Base-by-base conservation (phyloP, 345 rosid genomes). In the Ceriops tagal region DNA sequence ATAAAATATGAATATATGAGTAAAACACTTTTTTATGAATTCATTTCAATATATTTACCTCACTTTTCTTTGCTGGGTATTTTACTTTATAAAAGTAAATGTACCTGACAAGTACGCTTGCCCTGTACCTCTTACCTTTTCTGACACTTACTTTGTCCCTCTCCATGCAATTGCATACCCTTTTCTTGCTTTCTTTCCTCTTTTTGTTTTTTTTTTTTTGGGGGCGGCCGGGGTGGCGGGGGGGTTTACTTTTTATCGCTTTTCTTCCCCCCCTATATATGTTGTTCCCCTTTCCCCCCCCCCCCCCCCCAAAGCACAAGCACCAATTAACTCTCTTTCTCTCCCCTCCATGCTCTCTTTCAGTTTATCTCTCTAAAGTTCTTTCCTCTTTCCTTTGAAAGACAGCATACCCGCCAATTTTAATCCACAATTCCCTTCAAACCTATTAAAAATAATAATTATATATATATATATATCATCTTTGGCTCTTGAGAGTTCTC, bases 71-170 rank as follows among this genome's bases (percentile, higher is more conserved):
- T 35, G 8, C 10, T 35, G 16, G 6, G 3, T 39, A 11, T 39
- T 39, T 39, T 39, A 39, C 47, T 43, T 13, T 3, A 43, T 43
- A 43, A 13, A 43, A 43, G 49, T 53, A 51, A 64, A 35, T 68
- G 80, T 77, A 72, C 80, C 64, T 51, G 58, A 49, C 77, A 72
- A 58, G 80, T 77, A 72, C 80, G 59, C 69, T 24, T 63, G 57
- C 76, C 73, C 9, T 68, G 80, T 77, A 77, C 80, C 79, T 49
- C 28, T 69, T 8, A 4, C 26, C n/a, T 53, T 34, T 34, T 47
- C 52, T 24, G n/a, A 21, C 53, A 10, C 34, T 64, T 27, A n/a
- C 61, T 21, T 16, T 60, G 37, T 8, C 2, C 70, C 70, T 69
- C 70, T 75, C 62, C 67, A 65, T 52, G 62, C 66, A 53, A 53